Percentiles rank a stretch among this genome's conserved stretches.
Evolutionary conservation across 139 green algal genomes (phyloP).

Genomic region (Pseudopediastrum boryanum): DNA sequence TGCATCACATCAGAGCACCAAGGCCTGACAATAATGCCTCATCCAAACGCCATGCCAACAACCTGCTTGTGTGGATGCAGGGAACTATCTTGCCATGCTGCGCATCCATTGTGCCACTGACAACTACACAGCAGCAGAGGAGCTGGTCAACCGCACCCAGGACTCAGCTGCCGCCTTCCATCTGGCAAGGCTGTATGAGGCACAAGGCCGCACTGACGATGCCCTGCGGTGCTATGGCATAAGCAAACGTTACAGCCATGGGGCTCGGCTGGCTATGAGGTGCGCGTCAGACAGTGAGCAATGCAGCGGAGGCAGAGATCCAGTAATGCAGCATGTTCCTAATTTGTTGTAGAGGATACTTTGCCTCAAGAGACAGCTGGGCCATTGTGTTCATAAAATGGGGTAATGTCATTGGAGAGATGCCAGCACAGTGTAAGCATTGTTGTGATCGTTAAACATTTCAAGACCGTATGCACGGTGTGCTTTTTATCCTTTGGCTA

Average conservation of each 20-base stretch:
- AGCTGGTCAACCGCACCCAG: slow-evolving; percentile 32
- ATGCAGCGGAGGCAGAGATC: slow-evolving; percentile 26
- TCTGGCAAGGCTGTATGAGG: slow-evolving; percentile 78
- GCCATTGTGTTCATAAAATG: too few species aligned
- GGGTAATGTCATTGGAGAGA: slow-evolving; percentile 49
- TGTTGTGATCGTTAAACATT: too few species aligned
- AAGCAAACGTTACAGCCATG: slow-evolving; percentile 60
- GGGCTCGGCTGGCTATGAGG: slow-evolving; percentile 58
- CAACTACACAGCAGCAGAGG: slow-evolving; percentile 56
- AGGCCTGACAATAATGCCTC: too few species aligned
- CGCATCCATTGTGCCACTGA: slow-evolving; percentile 64
- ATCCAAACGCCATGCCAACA: neutral
- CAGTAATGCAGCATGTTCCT: too few species aligned
- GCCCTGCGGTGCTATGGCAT: slow-evolving; percentile 61
- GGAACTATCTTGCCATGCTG: slow-evolving; percentile 66
- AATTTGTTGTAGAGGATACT: too few species aligned
- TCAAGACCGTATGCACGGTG: too few species aligned
- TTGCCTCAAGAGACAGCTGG: too few species aligned
- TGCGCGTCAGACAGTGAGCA: slow-evolving; percentile 25
- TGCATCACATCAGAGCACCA: too few species aligned
- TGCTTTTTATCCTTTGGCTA: too few species aligned
- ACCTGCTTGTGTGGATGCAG: slow-evolving; percentile 19
- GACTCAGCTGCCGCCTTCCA: slow-evolving; percentile 77
- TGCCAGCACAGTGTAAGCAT: neutral
- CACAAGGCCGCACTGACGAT: slow-evolving; percentile 51